Evolutionary conservation across 169 alveolate genomes (phyloP).

Genomic region (Plasmodium vinckei): DNA sequence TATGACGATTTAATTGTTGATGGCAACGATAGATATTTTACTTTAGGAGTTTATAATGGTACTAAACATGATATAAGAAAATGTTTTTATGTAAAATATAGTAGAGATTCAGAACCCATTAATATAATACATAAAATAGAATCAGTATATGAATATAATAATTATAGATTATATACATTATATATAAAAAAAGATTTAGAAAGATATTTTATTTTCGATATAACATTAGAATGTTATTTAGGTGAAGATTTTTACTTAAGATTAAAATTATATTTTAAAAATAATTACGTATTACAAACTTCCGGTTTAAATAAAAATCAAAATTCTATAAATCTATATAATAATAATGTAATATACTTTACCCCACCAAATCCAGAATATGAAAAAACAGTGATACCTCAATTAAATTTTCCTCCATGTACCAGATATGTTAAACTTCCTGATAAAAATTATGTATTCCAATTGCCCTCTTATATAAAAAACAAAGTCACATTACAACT

Average conservation of each 20-base stretch:
- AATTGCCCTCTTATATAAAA: slow-evolving; percentile 27
- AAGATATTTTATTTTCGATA: slow-evolving; percentile 19
- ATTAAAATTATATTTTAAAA: slow-evolving; percentile 20
- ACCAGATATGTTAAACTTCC: slow-evolving; percentile 20
- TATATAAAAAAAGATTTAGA: slow-evolving; percentile 41
- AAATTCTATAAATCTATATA: slow-evolving; percentile 4
- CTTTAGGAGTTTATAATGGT: slow-evolving; percentile 22
- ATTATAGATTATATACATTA: slow-evolving; percentile 10
- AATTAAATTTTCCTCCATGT: slow-evolving; percentile 8
- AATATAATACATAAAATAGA: slow-evolving; percentile 41
- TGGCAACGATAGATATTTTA: slow-evolving; percentile 28
- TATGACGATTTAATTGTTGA: slow-evolving; percentile 51
- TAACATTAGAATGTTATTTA: slow-evolving; percentile 25
- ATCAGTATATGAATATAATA: slow-evolving; percentile 13
- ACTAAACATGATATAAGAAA: slow-evolving; percentile 29
- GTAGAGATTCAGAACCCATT: slow-evolving; percentile 29
- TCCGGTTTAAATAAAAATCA: neutral
- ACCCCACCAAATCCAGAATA: slow-evolving; percentile 6
- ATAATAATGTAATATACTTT: slow-evolving; percentile 33
- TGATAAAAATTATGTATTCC: slow-evolving; percentile 11
- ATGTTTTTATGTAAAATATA: slow-evolving; percentile 21
- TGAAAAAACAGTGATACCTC: neutral
- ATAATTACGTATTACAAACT: slow-evolving; percentile 19
- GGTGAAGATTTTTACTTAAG: slow-evolving; percentile 31
- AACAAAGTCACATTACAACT: neutral